Evolutionary conservation across 1,139 yeast genomes (phyloP), one percentile per base, ranked within the genome.

Genomic region (Geotrichum klebahnii): DNA sequence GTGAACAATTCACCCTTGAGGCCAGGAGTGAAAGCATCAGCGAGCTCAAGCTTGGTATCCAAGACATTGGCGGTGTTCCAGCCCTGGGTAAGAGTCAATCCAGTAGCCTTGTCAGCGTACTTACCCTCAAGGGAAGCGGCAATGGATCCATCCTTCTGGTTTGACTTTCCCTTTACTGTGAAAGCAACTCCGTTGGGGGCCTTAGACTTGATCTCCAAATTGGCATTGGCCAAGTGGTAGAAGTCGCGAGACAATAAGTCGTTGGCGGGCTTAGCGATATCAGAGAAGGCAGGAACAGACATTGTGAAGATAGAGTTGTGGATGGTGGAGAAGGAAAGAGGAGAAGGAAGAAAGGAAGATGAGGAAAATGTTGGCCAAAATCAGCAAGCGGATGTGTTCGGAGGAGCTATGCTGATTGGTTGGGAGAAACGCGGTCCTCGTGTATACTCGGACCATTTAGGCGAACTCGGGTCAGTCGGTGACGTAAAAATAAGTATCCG

Each of bases 121-220:
- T 87, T 88, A 65, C 95, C 87, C 74, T 92, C 97, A 56, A 92
- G 76, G 66, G 86, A 81, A 63, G 96, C 96, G 59, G 90, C 82
- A 64, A 94, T 81, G 64, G 92, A 76, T 67, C 86, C 84, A 67
- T 82, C 86, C 74, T 81, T 81, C 55, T 73, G 71, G 67, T 82
- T 79, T 63, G 94, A 83, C 76, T 87, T 88, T 71, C 96, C 97
- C 78, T 87, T 88, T 67, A 88, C 89, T 65, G 95, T 81, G 81
- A 92, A 92, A 54, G 89, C 80, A 55, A 92, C 97, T 63, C 97
- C 97, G 71, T 89, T 90, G 71, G 97, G 96, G 64, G 98, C 96
- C 62, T 80, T 79, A 61, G 97, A 83, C 78, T 87, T 85, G 67
- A 90, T 82, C 67, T 88, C 96, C 63, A 92, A 79, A 56, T 94